Base-by-base conservation (phyloP, 1,139 yeast species). In the Hyphopichia fennica region DNA sequence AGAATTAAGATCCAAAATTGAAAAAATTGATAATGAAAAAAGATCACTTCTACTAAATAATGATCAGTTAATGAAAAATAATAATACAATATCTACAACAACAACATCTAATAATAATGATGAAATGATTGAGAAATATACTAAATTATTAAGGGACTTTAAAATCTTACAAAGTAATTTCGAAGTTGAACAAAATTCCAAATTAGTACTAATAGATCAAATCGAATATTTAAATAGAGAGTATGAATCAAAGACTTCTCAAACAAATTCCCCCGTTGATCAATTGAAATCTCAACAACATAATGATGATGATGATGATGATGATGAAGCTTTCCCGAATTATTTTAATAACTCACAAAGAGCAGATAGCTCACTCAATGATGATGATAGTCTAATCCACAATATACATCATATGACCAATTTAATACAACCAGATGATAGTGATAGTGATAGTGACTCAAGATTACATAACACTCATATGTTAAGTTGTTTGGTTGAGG, bases 191-290 rank as follows among this genome's bases (percentile, higher is more conserved):
- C 69, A 70, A 46, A 79, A 74, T 47, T 75, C 78, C 42, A 79
- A 78, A 48, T 59, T 76, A 46, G 66, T 75, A 34, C 69, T 79
- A 41, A 76, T 79, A 45, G 82, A 78, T 50, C 82, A 79, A 58
- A 65, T 79, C 35, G 84, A 79, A 52, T 63, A 62, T 51, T 62
- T 78, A 47, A 66, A 76, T 34, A 67, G 65, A 43, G 72, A 74
- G 48, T 69, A 67, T 45, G 64, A 63, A 31, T 61, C 37, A 14
- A 35, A 47, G 41, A 25, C 30, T 31, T 34, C 49, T 7, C 33
- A 38, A 28, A n/a, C 22, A 3, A 35, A 27, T 28, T 35, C 38
- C 9, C 38, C 38, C 4, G 28, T 27, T 16, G 38, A 35, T 10
- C 19, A n/a, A n/a, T n/a, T n/a, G n/a, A 35, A 23, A 35, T 35